Conservation (phyloP, 257 asterid genomes). For the Anisodus acutangulus region DNA sequence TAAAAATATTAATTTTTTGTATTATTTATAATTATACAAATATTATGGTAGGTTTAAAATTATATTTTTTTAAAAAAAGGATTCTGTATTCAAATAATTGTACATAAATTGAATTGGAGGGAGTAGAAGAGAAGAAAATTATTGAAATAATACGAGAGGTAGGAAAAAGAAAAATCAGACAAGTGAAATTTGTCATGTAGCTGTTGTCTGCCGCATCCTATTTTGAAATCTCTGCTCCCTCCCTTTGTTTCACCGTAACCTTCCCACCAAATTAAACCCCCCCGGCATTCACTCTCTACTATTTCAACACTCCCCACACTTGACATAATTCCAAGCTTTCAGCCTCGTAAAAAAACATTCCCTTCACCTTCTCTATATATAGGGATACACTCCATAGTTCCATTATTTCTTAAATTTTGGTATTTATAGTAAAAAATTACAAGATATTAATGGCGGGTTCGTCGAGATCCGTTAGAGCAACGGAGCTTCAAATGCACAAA, state of each 20-base stretch:
- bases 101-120: not conserved
- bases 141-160: not conserved
- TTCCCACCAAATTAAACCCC: not conserved
- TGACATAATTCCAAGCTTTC: not conserved
- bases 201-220: conserved; percentile 33
- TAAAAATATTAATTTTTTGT: no score
- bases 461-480: conserved; percentile 1
- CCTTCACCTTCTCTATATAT: not conserved
- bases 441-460: conserved; percentile 17
- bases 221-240: conserved; percentile 33
- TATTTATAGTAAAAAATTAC: not conserved
- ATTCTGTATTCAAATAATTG: not conserved
- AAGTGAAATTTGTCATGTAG: conserved; percentile 14
- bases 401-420: not conserved
- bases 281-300: conserved; percentile 26
- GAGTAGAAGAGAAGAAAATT: not conserved
- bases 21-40: no score
- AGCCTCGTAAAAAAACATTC: conserved; percentile 19
- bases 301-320: conserved; percentile 1
- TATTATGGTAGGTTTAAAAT: no score
- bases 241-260: not conserved
- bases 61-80: no score
- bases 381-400: not conserved
- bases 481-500: conserved; percentile 20
- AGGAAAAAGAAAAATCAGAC: not conserved